phyloP scores from a whole-genome alignment of 768 basidiomycete species.

The Suillus alpinus region DNA sequence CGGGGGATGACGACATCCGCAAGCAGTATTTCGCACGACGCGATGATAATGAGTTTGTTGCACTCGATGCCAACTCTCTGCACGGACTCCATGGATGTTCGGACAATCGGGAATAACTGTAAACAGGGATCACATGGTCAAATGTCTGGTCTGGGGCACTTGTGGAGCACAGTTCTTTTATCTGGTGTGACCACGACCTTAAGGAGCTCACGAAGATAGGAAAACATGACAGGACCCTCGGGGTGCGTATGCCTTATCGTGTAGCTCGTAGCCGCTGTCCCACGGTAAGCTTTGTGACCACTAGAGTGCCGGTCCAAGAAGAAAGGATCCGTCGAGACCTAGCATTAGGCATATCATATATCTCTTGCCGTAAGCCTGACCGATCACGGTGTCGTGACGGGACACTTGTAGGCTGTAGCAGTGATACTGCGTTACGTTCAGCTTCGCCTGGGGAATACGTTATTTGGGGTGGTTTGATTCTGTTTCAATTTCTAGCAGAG shows the following conservation, averaged over 20 bases:
- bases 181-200: neutral
- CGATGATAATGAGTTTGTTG: neutral
- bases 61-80: neutral
- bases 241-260: neutral
- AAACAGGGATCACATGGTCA: neutral
- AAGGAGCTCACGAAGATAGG: neutral
- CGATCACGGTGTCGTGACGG: neutral
- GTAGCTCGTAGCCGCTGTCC: neutral
- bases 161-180: neutral
- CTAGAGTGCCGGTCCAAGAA: neutral
- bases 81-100: neutral
- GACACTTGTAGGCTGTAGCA: neutral
- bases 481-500: too few relatives aligned
- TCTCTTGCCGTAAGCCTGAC: neutral
- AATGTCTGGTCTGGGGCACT: neutral
- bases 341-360: neutral
- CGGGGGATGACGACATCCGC: neutral
- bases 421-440: neutral
- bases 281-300: neutral
- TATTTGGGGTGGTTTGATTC: too few relatives aligned
- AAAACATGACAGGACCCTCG: neutral
- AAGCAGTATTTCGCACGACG: neutral
- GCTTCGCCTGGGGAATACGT: neutral
- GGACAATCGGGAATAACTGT: neutral
- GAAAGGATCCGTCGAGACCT: neutral